Evolutionary conservation across 495 filamentous ascomycete species (phyloP).

Genomic region (Amniculicola lignicola): DNA sequence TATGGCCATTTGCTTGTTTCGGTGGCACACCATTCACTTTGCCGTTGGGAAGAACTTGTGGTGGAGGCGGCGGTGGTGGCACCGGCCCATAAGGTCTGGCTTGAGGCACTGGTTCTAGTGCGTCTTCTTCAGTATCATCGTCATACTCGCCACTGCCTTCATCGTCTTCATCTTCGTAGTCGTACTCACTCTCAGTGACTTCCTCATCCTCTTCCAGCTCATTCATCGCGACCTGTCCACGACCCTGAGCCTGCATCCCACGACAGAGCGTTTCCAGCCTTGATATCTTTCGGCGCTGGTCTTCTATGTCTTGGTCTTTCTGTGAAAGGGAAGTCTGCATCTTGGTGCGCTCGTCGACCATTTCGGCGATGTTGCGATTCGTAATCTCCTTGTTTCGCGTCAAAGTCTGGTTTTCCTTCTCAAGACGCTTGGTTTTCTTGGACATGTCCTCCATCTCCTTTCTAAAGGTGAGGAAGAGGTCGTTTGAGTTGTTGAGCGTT

Average conservation of each 20-base stretch:
- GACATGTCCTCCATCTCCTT: slow-evolving; percentile 99
- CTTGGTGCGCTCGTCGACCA: slow-evolving; percentile 88
- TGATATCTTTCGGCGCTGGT: slow-evolving; percentile 80
- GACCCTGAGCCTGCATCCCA: slow-evolving; percentile 88
- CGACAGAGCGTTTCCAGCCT: slow-evolving; percentile 91
- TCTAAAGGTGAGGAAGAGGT: slow-evolving; percentile 94
- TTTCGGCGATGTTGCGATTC: slow-evolving; percentile 91
- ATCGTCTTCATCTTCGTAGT: slow-evolving; percentile 68
- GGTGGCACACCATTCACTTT: slow-evolving; percentile 35
- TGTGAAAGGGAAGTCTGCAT: slow-evolving; percentile 59
- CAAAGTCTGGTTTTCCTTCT: slow-evolving; percentile 90
- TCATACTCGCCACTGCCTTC: slow-evolving; percentile 56
- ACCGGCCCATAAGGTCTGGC: slow-evolving; percentile 40
- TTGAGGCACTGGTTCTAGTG: slow-evolving; percentile 29
- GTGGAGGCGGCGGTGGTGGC: slow-evolving; percentile 44
- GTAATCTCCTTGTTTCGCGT: slow-evolving; percentile 92
- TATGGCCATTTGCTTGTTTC: slow-evolving; percentile 33
- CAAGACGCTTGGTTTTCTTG: slow-evolving; percentile 95
- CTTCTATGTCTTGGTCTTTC: slow-evolving; percentile 74
- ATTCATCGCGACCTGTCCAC: slow-evolving; percentile 54
- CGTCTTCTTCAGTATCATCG: slow-evolving; percentile 41
- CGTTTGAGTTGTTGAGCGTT: slow-evolving; percentile 97
- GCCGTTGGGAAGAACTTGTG: slow-evolving; percentile 31
- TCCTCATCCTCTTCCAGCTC: slow-evolving; percentile 62
- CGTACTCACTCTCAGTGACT: slow-evolving; percentile 66